These are phyloP conservation scores for Amphichorda felina DNA, from an alignment of 2,329 filamentous ascomycete genomes.

Conservation along the genomic window DNA sequence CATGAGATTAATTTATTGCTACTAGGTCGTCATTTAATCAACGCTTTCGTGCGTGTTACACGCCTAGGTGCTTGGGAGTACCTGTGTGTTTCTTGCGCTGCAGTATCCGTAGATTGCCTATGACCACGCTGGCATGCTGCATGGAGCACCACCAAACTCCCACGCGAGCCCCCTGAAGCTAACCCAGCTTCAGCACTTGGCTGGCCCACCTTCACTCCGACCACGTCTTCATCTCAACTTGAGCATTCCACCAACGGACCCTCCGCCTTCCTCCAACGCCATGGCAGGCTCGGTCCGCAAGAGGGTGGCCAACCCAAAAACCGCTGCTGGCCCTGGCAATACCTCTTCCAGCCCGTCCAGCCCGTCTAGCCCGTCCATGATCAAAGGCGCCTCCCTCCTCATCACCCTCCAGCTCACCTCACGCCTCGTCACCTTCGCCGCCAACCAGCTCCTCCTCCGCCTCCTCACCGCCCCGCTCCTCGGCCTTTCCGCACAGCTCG, in stretches of 20 bases:
- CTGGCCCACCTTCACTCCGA: too few relatives aligned
- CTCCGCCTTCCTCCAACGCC: not conserved
- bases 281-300: not conserved
- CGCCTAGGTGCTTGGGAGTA: too few relatives aligned
- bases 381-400: constrained; percentile 70
- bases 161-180: too few relatives aligned
- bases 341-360: not conserved
- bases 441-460: constrained; percentile 84
- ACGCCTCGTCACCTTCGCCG: constrained; percentile 77
- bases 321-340: not conserved
- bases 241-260: not conserved
- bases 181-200: too few relatives aligned
- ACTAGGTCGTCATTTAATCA: too few relatives aligned
- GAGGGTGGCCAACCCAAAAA: not conserved
- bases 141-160: too few relatives aligned
- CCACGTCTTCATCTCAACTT: not conserved
- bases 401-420: constrained; percentile 81
- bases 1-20: too few relatives aligned
- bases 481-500: constrained; percentile 78
- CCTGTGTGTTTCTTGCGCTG: too few relatives aligned
- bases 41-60: too few relatives aligned
- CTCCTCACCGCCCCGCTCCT: constrained; percentile 77
- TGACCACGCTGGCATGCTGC: too few relatives aligned
- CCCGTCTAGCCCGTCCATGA: constrained; percentile 20
- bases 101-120: too few relatives aligned